phyloP scores from a whole-genome alignment of 805 yeast genomes.

The Cyberlindnera xylosilytica region DNA sequence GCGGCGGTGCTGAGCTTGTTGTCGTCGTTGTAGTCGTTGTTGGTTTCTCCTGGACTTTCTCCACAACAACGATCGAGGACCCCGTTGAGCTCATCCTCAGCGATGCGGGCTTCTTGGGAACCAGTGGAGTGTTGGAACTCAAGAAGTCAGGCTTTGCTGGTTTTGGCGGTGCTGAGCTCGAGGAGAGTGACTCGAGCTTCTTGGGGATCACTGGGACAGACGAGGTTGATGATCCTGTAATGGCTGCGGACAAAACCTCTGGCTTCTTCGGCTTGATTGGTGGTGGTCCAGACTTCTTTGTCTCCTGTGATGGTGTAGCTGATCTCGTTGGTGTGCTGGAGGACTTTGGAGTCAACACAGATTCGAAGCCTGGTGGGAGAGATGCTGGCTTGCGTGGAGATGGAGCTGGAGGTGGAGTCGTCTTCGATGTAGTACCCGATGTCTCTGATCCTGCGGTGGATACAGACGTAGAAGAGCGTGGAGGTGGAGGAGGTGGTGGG shows the following conservation, averaged over 20 bases:
- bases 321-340: slow-evolving; percentile 23
- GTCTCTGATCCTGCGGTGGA: neutral
- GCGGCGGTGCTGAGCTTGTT: slow-evolving; percentile 13
- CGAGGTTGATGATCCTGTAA: too few species aligned
- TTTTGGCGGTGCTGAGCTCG: neutral
- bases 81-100: slow-evolving; percentile 2
- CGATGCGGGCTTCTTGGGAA: slow-evolving; percentile 8
- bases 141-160: slow-evolving; percentile 1
- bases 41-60: neutral
- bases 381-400: slow-evolving; percentile 28
- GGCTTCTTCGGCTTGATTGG: slow-evolving; percentile 17
- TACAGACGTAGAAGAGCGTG: slow-evolving; percentile 14
- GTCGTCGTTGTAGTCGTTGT: too few species aligned
- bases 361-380: slow-evolving; percentile 37
- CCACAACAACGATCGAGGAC: neutral
- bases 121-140: slow-evolving; percentile 2
- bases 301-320: slow-evolving; percentile 6
- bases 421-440: slow-evolving; percentile 2
- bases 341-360: slow-evolving; percentile 33
- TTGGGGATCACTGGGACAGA: slow-evolving; percentile 16
- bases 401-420: slow-evolving; percentile 31
- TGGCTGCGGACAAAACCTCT: neutral
- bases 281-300: slow-evolving; percentile 2
- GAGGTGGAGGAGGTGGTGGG: slow-evolving; percentile 16
- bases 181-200: slow-evolving; percentile 13